Evolutionary conservation across 495 filamentous ascomycete genomes (phyloP), one percentile per base, ranked within the genome.

Genomic region (Daldinia vernicosa): DNA sequence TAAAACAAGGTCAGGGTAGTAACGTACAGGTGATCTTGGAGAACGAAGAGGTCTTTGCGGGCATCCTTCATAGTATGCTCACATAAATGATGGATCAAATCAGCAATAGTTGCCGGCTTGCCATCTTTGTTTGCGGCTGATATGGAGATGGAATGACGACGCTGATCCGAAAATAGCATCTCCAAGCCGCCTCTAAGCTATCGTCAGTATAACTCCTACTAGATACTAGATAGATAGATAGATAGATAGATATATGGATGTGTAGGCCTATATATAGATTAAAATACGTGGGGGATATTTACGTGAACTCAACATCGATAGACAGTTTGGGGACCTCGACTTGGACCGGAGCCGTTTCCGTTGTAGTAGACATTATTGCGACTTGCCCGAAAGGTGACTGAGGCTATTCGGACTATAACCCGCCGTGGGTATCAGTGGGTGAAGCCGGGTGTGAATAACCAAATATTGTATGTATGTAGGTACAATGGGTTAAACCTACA

Each of bases 21-120:
- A 50, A 81, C 92, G 71, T 87, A 98, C 95, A 98, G 89, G 73
- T 92, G 90, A 70, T 87, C 89, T 69, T 97, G 92, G 60, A 97
- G 83, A 19, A 98, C 90, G 75, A 99, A 98, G 60, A 98, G 82
- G 55, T 98, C 95, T 69, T 90, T 91, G 67, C 94, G 85, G n/a
- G 84, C 83, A 76, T 97, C 94, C 64, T 87, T 90, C 92, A 99
- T 95, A 24, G 91, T 75, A 73, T 94, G 87, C 22, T 92, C 81
- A 78, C 93, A 93, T n/a, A 99, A 86, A 77, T 96, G 86, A 35
- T 84, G 76, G 54, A 98, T 88, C 22, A 98, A 86, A 76, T 87
- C 92, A n/a, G 85, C 87, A 45, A 97, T 86, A 63, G 88, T 96
- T 37, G 88, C 81, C 8, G 85, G 84, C 40, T 79, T 82, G 40